Conservation (phyloP, 352 stramenopile genomes). For the Phytophthora quininea region DNA sequence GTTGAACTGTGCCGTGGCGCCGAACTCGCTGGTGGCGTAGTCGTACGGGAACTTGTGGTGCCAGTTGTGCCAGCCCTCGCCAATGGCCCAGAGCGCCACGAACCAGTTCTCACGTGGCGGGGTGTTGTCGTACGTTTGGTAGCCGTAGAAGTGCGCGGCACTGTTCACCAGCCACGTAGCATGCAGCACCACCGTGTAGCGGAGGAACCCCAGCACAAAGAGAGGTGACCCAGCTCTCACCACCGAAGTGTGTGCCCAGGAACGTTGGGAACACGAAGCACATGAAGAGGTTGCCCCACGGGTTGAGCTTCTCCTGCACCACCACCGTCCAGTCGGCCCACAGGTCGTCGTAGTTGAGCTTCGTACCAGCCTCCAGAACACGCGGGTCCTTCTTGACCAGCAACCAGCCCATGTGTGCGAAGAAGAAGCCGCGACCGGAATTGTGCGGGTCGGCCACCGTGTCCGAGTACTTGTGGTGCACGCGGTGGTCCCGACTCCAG, state of each 20-base stretch:
- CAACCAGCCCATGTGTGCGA: conserved; percentile 99
- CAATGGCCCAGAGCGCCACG: conserved; percentile 94
- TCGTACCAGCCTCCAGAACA: conserved; percentile 89
- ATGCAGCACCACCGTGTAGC: conserved; percentile 96
- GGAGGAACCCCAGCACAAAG: conserved; percentile 94
- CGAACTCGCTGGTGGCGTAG: conserved; percentile 98
- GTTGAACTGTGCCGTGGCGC: conserved; percentile 96
- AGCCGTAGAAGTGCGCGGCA: conserved; percentile 97
- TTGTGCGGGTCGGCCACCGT: conserved; percentile 95
- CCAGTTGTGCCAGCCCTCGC: conserved; percentile 99
- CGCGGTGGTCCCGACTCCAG: conserved; percentile 97
- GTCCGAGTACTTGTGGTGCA: conserved; percentile 99
- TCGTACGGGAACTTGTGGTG: conserved; percentile 99
- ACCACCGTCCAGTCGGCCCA: conserved; percentile 95
- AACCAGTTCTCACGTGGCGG: conserved; percentile 98
- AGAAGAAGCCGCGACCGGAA: conserved; percentile 98
- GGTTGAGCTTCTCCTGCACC: conserved; percentile 97
- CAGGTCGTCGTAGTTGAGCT: conserved; percentile 98
- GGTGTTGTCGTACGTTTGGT: conserved; percentile 97
- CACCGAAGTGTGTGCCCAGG: conserved; percentile 84
- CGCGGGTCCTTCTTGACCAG: conserved; percentile 97
- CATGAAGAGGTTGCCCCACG: conserved; percentile 98
- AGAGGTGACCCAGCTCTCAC: conserved; percentile 96
- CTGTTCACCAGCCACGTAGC: conserved; percentile 99
- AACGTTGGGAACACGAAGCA: conserved; percentile 96